These are phyloP conservation scores for Mortierella sp. DNA, from an alignment of 371 early-diverging fungal genomes.

Conservation along the genomic window DNA sequence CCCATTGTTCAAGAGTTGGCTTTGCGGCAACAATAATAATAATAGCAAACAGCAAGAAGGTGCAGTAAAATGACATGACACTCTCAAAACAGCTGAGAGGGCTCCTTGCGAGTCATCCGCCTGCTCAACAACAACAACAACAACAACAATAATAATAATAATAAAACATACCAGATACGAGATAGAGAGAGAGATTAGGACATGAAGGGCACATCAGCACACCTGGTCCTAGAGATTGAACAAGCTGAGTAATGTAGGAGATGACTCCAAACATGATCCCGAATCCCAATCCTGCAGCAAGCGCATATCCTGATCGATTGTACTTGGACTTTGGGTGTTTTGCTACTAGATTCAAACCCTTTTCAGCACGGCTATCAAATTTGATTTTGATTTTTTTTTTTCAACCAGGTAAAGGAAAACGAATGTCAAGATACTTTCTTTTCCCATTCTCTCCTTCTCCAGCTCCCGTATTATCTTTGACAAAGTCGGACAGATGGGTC, in stretches of 20 bases:
- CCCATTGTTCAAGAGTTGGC: too few relatives aligned
- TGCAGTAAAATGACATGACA: too few relatives aligned
- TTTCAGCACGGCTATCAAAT: conserved; percentile 61
- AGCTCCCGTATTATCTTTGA: too few relatives aligned
- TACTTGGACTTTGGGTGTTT: conserved; percentile 65
- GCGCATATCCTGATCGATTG: conserved; percentile 67
- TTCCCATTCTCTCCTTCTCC: too few relatives aligned
- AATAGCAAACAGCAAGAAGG: too few relatives aligned
- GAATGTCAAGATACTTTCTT: too few relatives aligned
- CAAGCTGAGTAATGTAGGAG: conserved; percentile 72
- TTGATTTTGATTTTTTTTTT: neutral
- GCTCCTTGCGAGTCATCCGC: too few relatives aligned
- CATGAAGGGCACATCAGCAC: conserved; percentile 75
- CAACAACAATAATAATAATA: too few relatives aligned
- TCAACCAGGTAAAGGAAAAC: neutral
- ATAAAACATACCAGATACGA: conserved; percentile 63
- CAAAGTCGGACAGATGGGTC: neutral
- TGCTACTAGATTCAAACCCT: conserved; percentile 66
- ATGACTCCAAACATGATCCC: conserved; percentile 74
- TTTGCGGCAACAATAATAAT: too few relatives aligned
- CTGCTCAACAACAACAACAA: too few relatives aligned
- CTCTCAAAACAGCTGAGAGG: too few relatives aligned
- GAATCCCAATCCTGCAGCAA: conserved; percentile 74
- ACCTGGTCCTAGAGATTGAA: conserved; percentile 75
- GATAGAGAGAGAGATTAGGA: conserved; percentile 67